Conservation (phyloP, 495 filamentous ascomycete species). For the Talaromyces wortmannii region DNA sequence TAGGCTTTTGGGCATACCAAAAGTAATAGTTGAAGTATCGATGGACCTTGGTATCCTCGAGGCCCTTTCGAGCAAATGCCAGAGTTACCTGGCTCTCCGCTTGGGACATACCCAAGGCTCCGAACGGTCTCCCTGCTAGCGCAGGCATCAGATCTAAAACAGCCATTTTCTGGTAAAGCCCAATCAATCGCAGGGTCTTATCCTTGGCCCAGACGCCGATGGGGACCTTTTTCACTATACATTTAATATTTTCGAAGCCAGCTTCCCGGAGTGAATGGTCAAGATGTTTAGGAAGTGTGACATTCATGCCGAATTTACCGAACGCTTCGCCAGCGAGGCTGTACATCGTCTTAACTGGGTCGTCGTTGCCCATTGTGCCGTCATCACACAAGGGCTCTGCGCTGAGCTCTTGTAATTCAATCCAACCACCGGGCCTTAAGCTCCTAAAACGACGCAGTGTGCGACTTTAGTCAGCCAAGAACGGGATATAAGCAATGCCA, state of each 20-base stretch:
- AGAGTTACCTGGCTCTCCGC: slow-evolving; percentile 1
- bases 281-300: slow-evolving; percentile 2
- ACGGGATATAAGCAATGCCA: slow-evolving; percentile 15
- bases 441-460: slow-evolving; percentile 20
- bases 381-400: slow-evolving; percentile 2
- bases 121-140: not conserved
- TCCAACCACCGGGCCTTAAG: slow-evolving; percentile 38
- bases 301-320: slow-evolving; percentile 1
- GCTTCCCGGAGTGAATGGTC: slow-evolving; percentile 24
- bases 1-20: slow-evolving; percentile 1
- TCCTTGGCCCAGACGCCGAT: slow-evolving; percentile 17
- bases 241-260: slow-evolving; percentile 50
- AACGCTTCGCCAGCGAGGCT: not conserved
- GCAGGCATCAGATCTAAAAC: not conserved
- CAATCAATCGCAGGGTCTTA: slow-evolving; percentile 1
- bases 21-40: slow-evolving; percentile 3
- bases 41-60: not conserved
- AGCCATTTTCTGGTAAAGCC: slow-evolving; percentile 2
- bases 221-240: slow-evolving; percentile 10
- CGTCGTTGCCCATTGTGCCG: slow-evolving; percentile 13
- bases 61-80: not conserved
- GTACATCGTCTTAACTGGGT: slow-evolving; percentile 15
- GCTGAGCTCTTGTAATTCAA: slow-evolving; percentile 41
- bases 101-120: not conserved
- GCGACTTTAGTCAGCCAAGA: slow-evolving; percentile 34